A percentile compares a stretch with the other conserved stretches of the same genome.
phyloP scores from a whole-genome alignment of 202 grass and related monocot genomes.

The Sporobolus alterniflorus region DNA sequence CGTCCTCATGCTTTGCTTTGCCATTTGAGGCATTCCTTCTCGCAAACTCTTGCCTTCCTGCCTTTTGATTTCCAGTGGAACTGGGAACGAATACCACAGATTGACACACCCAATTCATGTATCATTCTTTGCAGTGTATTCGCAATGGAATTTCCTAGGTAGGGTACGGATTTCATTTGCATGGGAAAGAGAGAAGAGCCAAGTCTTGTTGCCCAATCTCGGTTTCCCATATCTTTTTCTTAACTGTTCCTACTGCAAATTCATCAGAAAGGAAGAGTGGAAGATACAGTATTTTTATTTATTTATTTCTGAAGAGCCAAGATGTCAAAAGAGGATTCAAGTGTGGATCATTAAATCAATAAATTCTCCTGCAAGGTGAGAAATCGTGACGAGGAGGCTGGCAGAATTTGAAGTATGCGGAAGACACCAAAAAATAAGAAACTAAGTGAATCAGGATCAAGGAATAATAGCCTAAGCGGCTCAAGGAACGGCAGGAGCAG shows the following conservation, averaged over 20 bases:
- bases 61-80: not conserved
- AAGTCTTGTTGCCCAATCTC: slow-evolving; percentile 10
- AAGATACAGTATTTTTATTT: not conserved
- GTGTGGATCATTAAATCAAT: not conserved
- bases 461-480: slow-evolving; percentile 39
- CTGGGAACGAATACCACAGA: not conserved
- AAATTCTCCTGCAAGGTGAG: not conserved
- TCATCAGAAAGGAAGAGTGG: slow-evolving; percentile 7
- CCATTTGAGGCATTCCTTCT: slow-evolving; percentile 25
- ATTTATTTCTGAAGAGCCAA: slow-evolving; percentile 19
- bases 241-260: slow-evolving; percentile 9
- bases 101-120: not conserved
- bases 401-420: slow-evolving; percentile 54
- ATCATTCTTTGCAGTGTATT: not conserved
- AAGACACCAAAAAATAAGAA: slow-evolving; percentile 70
- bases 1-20: slow-evolving; percentile 39
- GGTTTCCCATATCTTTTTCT: slow-evolving; percentile 44
- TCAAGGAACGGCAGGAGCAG: slow-evolving; percentile 43
- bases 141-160: slow-evolving; percentile 29
- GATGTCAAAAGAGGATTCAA: not conserved
- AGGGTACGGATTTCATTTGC: slow-evolving; percentile 38
- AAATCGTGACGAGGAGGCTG: slow-evolving; percentile 10
- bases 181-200: slow-evolving; percentile 42
- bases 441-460: slow-evolving; percentile 49
- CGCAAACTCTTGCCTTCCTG: not conserved